phyloP scores from a whole-genome alignment of 805 yeast species.

The Kazachstania martiniae region DNA sequence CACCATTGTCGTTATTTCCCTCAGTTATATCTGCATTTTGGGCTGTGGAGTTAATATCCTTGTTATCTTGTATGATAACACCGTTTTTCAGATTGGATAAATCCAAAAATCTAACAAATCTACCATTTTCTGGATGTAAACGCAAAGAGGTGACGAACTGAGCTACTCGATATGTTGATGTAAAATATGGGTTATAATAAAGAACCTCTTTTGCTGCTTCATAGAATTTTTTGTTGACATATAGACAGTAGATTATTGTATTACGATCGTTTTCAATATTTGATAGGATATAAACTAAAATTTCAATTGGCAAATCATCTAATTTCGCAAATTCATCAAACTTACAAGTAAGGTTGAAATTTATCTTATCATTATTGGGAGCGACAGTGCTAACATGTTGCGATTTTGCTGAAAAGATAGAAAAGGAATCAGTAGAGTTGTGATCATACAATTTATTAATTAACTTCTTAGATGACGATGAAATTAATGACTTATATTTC shows the following conservation, averaged over 20 bases:
- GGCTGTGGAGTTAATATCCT: background rate
- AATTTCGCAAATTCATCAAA: constrained; percentile 15
- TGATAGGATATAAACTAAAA: constrained; percentile 18
- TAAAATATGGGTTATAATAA: constrained; percentile 44
- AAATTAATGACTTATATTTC: constrained; percentile 18
- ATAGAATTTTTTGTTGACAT: constrained; percentile 42
- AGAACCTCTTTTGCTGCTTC: constrained; percentile 41
- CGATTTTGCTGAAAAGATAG: constrained; percentile 21
- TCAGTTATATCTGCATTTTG: background rate
- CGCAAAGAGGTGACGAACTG: constrained; percentile 67
- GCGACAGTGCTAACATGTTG: background rate
- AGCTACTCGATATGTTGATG: constrained; percentile 68
- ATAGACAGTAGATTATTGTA: constrained; percentile 36
- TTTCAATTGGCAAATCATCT: constrained; percentile 26
- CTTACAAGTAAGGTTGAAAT: too few relatives aligned
- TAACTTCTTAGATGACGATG: constrained; percentile 20
- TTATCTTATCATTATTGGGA: constrained; percentile 1
- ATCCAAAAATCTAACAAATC: constrained; percentile 45
- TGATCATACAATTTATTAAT: constrained; percentile 26
- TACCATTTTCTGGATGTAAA: constrained; percentile 43
- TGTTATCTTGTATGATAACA: constrained; percentile 8
- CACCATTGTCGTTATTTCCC: too few relatives aligned
- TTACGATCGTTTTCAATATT: constrained; percentile 20
- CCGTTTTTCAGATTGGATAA: constrained; percentile 41
- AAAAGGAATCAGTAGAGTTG: constrained; percentile 21